Evolutionary conservation across 169 alveolate species (phyloP).

Genomic region (Cryptosporidium canis): DNA sequence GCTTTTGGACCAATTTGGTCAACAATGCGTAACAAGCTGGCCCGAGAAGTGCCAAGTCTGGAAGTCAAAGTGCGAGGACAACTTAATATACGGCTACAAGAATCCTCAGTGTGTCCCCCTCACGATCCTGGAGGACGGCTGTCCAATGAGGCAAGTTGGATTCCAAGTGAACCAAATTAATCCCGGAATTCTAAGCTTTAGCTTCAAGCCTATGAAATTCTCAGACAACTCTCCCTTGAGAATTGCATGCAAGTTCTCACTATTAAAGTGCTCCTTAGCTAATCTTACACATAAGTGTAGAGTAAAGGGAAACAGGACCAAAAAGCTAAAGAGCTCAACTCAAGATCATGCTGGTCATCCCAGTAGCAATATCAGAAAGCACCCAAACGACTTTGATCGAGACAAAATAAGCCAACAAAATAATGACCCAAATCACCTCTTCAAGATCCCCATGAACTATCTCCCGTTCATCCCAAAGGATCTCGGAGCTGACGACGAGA

Average conservation of each 20-base stretch:
- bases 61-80: constrained; percentile 71
- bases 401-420: neutral
- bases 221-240: constrained; percentile 53
- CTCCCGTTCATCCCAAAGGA: constrained; percentile 29
- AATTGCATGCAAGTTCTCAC: constrained; percentile 61
- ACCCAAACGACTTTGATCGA: neutral
- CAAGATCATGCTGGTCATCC: neutral
- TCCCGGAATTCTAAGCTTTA: constrained; percentile 48
- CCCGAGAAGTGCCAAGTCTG: constrained; percentile 66
- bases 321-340: neutral
- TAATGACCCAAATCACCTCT: neutral
- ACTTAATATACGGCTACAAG: constrained; percentile 32
- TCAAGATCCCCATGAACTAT: constrained; percentile 21
- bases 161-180: constrained; percentile 43
- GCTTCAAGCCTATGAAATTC: constrained; percentile 63
- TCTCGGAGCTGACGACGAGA: neutral
- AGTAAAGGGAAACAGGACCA: neutral
- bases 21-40: constrained; percentile 64
- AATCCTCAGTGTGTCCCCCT: constrained; percentile 48
- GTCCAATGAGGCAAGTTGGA: constrained; percentile 70
- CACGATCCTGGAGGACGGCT: constrained; percentile 46
- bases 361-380: neutral
- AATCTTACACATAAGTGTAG: constrained; percentile 12
- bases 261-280: constrained; percentile 48
- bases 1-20: neutral